Evolutionary conservation across 2,329 filamentous ascomycete species (phyloP).

Genomic region (Madurella mycetomatis): DNA sequence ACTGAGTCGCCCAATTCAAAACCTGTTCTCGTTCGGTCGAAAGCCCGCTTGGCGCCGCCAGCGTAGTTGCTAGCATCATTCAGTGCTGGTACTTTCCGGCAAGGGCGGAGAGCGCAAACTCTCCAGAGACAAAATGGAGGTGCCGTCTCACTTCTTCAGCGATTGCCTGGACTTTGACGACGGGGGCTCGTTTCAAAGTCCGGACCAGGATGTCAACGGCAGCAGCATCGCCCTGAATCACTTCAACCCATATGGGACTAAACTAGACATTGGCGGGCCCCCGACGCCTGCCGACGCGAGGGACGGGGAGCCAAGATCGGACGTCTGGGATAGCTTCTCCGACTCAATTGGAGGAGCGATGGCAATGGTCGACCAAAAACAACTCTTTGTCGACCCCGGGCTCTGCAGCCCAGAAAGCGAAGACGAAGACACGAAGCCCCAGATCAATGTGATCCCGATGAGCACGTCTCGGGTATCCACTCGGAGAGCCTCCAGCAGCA

Average conservation of each 20-base stretch:
- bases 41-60: neutral
- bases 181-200: conserved; percentile 18
- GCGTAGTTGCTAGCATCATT: neutral
- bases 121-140: conserved; percentile 21
- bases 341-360: conserved; percentile 14
- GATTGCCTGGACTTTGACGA: conserved; percentile 25
- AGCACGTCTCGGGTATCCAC: conserved; percentile 16
- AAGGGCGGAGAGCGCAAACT: neutral
- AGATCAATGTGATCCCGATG: conserved; percentile 15
- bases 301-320: conserved; percentile 4
- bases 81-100: neutral
- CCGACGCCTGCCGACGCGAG: conserved; percentile 3
- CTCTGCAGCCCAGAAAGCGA: conserved; percentile 16
- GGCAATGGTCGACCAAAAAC: conserved; percentile 6
- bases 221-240: conserved; percentile 9
- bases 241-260: conserved; percentile 14
- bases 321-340: conserved; percentile 16
- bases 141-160: conserved; percentile 24
- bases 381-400: conserved; percentile 21
- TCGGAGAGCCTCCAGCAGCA: conserved; percentile 21
- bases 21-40: neutral
- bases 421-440: conserved; percentile 16
- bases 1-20: neutral
- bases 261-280: conserved; percentile 7
- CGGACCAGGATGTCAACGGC: conserved; percentile 16